A percentile compares a stretch with the other conserved stretches of the same genome.
phyloP scores from a whole-genome alignment of 2,329 filamentous ascomycete genomes.

The Cladosporium austrohemisphaericum region DNA sequence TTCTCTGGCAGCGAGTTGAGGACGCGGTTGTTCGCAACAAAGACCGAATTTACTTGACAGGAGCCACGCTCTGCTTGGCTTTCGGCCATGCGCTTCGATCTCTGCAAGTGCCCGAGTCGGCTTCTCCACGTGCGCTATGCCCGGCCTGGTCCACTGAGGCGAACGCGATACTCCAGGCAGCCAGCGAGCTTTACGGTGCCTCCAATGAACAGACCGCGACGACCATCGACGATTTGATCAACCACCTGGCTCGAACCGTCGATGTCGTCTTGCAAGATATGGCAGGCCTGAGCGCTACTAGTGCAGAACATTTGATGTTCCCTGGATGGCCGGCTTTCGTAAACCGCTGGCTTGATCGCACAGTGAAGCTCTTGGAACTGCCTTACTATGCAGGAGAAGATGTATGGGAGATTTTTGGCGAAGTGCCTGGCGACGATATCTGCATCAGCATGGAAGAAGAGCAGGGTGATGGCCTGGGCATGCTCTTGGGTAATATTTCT shows the following conservation, averaged over 20 bases:
- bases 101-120: neutral
- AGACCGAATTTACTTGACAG: neutral
- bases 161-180: neutral
- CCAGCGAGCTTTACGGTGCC: neutral
- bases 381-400: neutral
- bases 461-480: neutral
- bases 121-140: neutral
- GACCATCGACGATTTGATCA: neutral
- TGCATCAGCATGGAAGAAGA: neutral
- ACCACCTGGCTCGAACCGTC: neutral
- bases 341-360: neutral
- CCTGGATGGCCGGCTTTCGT: neutral
- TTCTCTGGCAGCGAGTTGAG: neutral
- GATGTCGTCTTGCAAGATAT: neutral
- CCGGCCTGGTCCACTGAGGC: neutral
- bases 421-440: neutral
- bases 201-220: neutral
- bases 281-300: neutral
- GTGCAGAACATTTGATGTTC: neutral
- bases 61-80: neutral
- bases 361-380: neutral
- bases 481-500: neutral
- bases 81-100: neutral
- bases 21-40: neutral
- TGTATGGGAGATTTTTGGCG: neutral